Conservation (phyloP, 305 asterid genomes). For the Withania somnifera region DNA sequence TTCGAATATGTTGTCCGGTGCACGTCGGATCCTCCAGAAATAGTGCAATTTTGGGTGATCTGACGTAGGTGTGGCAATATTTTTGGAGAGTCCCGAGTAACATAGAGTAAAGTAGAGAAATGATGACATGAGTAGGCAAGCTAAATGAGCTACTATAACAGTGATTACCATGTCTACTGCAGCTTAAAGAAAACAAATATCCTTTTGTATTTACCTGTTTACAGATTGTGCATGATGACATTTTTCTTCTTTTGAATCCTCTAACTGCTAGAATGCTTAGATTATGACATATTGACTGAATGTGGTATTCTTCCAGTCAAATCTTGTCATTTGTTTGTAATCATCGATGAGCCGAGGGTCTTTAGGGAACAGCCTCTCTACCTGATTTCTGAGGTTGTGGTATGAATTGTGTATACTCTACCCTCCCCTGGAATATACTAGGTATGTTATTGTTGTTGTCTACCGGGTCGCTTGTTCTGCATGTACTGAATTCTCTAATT, state of each 20-base stretch:
- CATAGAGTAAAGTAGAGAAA: neutral
- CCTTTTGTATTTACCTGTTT: neutral
- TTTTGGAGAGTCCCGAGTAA: neutral
- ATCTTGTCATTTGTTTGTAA: too few relatives aligned
- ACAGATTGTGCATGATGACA: too few relatives aligned
- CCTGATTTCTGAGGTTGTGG: too few relatives aligned
- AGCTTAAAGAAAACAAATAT: neutral
- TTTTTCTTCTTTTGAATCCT: too few relatives aligned
- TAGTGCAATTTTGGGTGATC: neutral
- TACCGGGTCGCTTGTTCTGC: too few relatives aligned
- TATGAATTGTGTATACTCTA: too few relatives aligned
- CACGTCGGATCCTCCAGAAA: neutral
- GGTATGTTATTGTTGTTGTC: too few relatives aligned
- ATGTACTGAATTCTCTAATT: too few relatives aligned
- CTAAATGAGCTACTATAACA: neutral
- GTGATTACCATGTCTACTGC: neutral
- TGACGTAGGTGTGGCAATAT: accelerated
- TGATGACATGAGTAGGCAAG: neutral
- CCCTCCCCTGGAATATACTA: too few relatives aligned
- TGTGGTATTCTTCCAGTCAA: too few relatives aligned
- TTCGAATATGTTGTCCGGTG: neutral
- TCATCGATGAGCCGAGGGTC: too few relatives aligned
- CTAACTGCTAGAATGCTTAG: neutral
- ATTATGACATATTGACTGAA: neutral
- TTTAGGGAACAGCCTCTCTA: too few relatives aligned